These are phyloP conservation scores for Rosa lucieae DNA, from an alignment of 306 rosid genomes.

Conservation along the genomic window DNA sequence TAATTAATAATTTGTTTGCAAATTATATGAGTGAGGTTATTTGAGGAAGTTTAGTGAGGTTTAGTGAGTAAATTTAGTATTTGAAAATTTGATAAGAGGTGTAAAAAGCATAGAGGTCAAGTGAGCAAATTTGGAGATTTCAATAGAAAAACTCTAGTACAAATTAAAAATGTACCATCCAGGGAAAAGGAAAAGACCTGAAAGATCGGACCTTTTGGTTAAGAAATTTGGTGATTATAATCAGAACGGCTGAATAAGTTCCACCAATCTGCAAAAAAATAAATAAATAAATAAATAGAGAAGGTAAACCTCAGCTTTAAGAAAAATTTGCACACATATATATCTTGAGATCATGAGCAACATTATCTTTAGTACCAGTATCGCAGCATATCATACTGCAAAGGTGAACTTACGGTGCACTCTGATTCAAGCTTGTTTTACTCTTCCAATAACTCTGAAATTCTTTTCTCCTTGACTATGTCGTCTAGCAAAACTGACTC, in stretches of 20 bases:
- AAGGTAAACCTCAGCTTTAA: neutral
- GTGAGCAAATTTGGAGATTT: no score
- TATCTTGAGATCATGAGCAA: neutral
- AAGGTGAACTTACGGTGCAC: constrained; percentile 77
- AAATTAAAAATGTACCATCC: neutral
- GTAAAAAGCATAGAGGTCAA: no score
- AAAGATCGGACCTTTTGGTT: constrained; percentile 72
- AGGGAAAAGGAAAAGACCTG: constrained; percentile 40
- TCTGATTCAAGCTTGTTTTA: constrained; percentile 77
- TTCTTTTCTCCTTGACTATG: constrained; percentile 70
- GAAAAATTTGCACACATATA: neutral
- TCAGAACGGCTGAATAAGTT: constrained; percentile 76
- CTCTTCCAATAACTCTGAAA: constrained; percentile 46
- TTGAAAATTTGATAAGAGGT: no score
- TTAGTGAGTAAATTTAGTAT: no score
- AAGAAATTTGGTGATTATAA: constrained; percentile 66
- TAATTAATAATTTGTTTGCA: no score
- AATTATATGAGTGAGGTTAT: no score
- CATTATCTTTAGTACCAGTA: constrained; percentile 47
- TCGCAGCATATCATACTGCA: constrained; percentile 88
- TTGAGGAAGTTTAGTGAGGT: no score
- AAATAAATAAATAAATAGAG: neutral
- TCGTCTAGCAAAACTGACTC: constrained; percentile 81
- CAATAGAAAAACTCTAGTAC: no score
- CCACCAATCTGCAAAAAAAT: constrained; percentile 63